These are phyloP conservation scores for Paraglomus brasilianum DNA, from an alignment of 192 early-diverging fungal genomes.

Conservation along the genomic window DNA sequence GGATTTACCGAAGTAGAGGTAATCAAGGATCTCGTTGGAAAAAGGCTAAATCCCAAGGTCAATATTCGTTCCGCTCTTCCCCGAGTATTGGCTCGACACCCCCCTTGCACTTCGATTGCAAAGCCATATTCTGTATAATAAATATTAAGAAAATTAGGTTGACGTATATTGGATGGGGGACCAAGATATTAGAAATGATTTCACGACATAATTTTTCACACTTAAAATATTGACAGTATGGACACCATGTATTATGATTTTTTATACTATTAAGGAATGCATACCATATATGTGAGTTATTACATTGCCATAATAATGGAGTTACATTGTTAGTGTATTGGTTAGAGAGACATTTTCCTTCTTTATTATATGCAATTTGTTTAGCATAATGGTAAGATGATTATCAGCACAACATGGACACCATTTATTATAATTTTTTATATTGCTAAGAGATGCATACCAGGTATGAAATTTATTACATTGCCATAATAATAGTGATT, in stretches of 20 bases:
- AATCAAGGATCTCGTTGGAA: no score
- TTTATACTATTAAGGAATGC: not conserved
- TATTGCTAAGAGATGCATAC: constrained; percentile 15
- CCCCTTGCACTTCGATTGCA: constrained; percentile 6
- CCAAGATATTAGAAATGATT: no score
- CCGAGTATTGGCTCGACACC: no score
- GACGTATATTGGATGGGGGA: no score
- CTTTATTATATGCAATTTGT: not conserved
- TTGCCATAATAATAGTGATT: not conserved
- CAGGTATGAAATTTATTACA: constrained; percentile 6
- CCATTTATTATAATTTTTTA: constrained; percentile 9
- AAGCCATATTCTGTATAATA: not conserved
- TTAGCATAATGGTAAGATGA: not conserved
- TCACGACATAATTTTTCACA: no score
- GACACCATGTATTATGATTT: not conserved
- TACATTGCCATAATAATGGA: not conserved
- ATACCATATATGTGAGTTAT: not conserved
- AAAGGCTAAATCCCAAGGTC: no score
- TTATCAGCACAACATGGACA: not conserved
- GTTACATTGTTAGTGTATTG: not conserved
- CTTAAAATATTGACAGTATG: no score
- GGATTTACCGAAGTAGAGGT: no score
- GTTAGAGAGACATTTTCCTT: not conserved
- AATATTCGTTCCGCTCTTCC: no score
- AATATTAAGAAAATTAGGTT: not conserved